Evolutionary conservation across 2,329 filamentous ascomycete species (phyloP).

Genomic region (Lomentospora prolificans): DNA sequence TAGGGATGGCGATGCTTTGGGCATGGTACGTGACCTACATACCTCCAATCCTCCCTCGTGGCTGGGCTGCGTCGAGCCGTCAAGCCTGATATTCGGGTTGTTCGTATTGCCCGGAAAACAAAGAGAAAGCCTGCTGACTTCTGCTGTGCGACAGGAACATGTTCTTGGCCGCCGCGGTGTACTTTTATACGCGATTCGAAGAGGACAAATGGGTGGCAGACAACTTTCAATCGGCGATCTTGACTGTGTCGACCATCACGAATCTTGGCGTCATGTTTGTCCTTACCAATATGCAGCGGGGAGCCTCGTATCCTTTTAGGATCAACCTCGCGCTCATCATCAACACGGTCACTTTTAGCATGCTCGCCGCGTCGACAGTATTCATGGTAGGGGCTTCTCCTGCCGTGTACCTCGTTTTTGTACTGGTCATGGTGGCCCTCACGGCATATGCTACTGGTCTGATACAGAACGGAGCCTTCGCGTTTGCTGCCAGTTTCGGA

Average conservation of each 20-base stretch:
- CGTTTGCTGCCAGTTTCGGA: slow-evolving; percentile 79
- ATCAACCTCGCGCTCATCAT: slow-evolving; percentile 69
- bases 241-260: slow-evolving; percentile 75
- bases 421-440: slow-evolving; percentile 72
- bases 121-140: slow-evolving; percentile 5
- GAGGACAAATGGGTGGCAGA: slow-evolving; percentile 59
- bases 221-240: slow-evolving; percentile 84
- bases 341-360: slow-evolving; percentile 64
- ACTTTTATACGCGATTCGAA: slow-evolving; percentile 77
- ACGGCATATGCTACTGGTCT: slow-evolving; percentile 73
- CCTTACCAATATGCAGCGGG: slow-evolving; percentile 69
- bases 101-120: not conserved
- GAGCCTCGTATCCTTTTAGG: slow-evolving; percentile 78
- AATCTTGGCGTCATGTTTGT: slow-evolving; percentile 69
- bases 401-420: slow-evolving; percentile 64
- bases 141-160: slow-evolving; percentile 63
- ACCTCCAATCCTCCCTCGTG: not conserved
- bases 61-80: not conserved
- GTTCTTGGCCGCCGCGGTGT: slow-evolving; percentile 91
- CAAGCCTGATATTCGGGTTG: slow-evolving; percentile 5
- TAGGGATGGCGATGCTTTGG: slow-evolving; percentile 94
- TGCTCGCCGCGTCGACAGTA: slow-evolving; percentile 73
- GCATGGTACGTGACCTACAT: slow-evolving; percentile 58
- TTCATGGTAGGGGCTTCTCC: slow-evolving; percentile 54
- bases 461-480: slow-evolving; percentile 89